Conservation (phyloP, 805 yeast genomes). For the Lachancea dasiensis region DNA sequence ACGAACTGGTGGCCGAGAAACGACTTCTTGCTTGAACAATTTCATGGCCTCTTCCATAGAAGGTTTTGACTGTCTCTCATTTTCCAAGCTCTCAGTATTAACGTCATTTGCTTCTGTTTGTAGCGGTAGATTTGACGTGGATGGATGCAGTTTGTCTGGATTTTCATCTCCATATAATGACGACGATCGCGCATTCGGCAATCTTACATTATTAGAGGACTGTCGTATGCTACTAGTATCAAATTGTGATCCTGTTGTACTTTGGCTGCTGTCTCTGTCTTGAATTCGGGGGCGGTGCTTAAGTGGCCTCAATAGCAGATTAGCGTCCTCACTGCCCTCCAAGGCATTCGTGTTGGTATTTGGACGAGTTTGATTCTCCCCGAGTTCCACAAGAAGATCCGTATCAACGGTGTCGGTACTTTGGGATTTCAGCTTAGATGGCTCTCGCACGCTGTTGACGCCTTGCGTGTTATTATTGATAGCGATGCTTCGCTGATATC, state of each 20-base stretch:
- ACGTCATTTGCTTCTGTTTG: conserved; percentile 7
- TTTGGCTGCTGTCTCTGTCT: conserved; percentile 8
- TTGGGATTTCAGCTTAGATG: background rate
- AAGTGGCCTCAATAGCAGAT: background rate
- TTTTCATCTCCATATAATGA: conserved; percentile 1
- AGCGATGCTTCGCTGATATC: background rate
- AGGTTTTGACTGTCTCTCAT: conserved; percentile 17
- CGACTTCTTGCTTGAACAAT: conserved; percentile 18
- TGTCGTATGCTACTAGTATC: conserved; percentile 2
- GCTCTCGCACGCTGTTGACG: background rate
- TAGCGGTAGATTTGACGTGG: background rate
- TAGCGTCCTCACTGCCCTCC: no score
- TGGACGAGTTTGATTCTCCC: background rate
- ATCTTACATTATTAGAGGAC: background rate
- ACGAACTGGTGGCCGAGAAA: conserved; percentile 9
- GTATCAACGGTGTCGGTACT: conserved; percentile 11
- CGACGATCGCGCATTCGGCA: conserved; percentile 3
- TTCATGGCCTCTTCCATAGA: conserved; percentile 26
- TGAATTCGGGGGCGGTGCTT: background rate
- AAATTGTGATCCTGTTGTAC: conserved; percentile 9
- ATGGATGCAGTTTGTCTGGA: background rate
- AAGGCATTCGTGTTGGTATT: background rate
- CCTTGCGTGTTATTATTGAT: background rate
- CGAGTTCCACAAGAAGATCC: conserved; percentile 2
- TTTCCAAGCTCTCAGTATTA: conserved; percentile 5